Evolutionary conservation across 2,329 filamentous ascomycete species (phyloP).

Genomic region (Rhynchosporium agropyri): DNA sequence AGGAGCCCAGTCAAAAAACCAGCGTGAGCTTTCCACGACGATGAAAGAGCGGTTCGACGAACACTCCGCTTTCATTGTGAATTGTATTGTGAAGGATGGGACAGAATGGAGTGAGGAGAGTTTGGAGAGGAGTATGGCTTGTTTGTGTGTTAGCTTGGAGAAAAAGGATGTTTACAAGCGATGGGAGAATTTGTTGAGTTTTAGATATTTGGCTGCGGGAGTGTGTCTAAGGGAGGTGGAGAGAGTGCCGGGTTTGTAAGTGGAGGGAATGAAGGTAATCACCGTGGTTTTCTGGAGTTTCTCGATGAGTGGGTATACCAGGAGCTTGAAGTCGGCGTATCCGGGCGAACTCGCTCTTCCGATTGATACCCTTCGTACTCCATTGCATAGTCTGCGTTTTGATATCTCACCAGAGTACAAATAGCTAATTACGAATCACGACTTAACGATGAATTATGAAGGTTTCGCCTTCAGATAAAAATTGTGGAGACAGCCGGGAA

Average conservation of each 20-base stretch:
- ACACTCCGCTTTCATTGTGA: constrained; percentile 47
- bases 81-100: constrained; percentile 48
- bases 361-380: no score
- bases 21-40: constrained; percentile 47
- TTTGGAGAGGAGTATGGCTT: constrained; percentile 53
- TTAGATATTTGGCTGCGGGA: constrained; percentile 54
- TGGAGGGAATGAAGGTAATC: not conserved
- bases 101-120: constrained; percentile 47
- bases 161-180: constrained; percentile 36
- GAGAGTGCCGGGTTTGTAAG: constrained; percentile 27
- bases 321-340: no score
- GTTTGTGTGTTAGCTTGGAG: constrained; percentile 48
- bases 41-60: constrained; percentile 49
- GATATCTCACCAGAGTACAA: no score
- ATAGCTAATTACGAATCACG: no score
- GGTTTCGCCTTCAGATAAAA: no score
- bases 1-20: constrained; percentile 44
- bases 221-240: constrained; percentile 54
- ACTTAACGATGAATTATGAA: no score
- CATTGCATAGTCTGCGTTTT: no score
- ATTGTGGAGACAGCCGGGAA: no score
- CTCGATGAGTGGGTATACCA: no score
- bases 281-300: no score
- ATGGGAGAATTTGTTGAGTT: constrained; percentile 49
- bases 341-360: no score